Evolutionary conservation across 257 asterid genomes (phyloP).

Genomic region (Solanum appendiculatum): DNA sequence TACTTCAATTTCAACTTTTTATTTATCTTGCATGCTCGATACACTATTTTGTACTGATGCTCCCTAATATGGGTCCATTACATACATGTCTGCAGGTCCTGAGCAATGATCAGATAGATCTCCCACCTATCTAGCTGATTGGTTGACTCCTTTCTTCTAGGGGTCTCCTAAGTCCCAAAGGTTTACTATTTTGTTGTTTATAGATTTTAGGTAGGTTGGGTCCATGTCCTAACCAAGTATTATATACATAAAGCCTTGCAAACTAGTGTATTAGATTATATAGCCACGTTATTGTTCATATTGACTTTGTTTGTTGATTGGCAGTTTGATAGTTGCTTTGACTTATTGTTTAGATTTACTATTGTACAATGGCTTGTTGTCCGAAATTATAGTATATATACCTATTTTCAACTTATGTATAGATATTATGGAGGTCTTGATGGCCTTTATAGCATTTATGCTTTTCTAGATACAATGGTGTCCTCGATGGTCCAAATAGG

Average conservation of each 20-base stretch:
- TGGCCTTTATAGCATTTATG: no score
- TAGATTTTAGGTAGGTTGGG: neutral
- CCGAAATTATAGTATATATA: neutral
- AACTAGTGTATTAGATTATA: neutral
- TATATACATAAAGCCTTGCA: neutral
- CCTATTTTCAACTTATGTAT: neutral
- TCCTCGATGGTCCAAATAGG: no score
- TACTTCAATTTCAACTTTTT: neutral
- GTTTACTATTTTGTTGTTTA: no score
- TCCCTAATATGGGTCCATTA: no score
- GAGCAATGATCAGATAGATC: neutral
- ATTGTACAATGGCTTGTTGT: no score
- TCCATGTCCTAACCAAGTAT: neutral
- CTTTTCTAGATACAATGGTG: neutral
- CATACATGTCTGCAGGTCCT: neutral
- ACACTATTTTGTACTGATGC: neutral
- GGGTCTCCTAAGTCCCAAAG: neutral
- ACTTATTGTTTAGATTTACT: no score
- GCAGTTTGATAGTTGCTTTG: neutral
- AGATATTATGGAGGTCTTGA: neutral
- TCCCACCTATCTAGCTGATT: neutral
- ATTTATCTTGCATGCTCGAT: neutral
- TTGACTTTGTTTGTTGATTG: neutral
- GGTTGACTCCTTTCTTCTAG: neutral
- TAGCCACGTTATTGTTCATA: neutral